Evolutionary conservation across 257 asterid species (phyloP).

Genomic region (Penstemon eatonii): DNA sequence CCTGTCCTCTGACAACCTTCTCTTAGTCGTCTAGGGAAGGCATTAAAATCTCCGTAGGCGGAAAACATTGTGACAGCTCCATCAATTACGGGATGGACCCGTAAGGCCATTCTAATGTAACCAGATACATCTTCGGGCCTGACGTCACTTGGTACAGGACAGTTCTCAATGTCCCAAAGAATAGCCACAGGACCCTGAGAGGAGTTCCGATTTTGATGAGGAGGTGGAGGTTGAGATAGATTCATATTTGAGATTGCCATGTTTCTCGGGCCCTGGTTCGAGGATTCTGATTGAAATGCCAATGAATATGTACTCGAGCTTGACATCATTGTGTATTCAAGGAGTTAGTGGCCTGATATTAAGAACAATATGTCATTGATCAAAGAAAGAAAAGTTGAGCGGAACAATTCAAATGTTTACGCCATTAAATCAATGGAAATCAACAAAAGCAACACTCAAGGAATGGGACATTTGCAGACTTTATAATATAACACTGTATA

Average conservation of each 20-base stretch:
- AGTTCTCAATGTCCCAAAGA: conserved; percentile 98
- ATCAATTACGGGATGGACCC: conserved; percentile 65
- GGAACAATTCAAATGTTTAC: background rate
- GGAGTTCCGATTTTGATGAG: conserved; percentile 37
- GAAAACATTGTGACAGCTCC: conserved; percentile 84
- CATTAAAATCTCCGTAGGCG: conserved; percentile 84
- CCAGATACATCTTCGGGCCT: conserved; percentile 90
- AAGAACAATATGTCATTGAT: background rate
- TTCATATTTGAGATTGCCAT: conserved; percentile 34
- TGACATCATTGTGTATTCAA: conserved; percentile 34
- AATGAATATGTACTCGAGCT: conserved; percentile 36
- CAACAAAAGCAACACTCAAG: background rate
- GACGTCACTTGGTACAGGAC: conserved; percentile 86
- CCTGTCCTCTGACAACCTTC: conserved; percentile 98
- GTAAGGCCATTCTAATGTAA: conserved; percentile 77
- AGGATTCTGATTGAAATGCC: conserved; percentile 34
- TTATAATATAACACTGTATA: background rate
- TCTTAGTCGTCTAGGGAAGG: conserved; percentile 77
- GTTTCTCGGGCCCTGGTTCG: conserved; percentile 36
- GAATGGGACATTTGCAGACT: background rate
- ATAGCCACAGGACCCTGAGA: conserved; percentile 66
- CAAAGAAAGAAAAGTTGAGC: background rate
- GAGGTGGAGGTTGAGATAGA: conserved; percentile 15
- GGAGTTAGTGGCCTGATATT: too few relatives aligned
- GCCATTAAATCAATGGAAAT: too few relatives aligned